phyloP scores from a whole-genome alignment of 208 protist species.

The Crithidia sp. region DNA sequence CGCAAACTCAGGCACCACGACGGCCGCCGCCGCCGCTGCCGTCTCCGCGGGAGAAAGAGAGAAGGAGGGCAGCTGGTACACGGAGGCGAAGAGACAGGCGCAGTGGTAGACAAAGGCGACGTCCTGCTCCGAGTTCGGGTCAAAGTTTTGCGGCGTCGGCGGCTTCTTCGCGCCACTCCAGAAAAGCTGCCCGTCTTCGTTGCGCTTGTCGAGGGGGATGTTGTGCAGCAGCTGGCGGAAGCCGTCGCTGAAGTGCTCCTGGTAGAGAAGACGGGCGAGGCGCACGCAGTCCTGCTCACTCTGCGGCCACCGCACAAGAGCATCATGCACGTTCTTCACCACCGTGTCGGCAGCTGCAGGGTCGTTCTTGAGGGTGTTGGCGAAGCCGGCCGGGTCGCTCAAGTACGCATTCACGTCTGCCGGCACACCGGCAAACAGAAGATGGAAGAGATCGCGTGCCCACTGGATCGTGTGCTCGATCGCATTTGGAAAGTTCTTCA shows the following conservation, averaged over 20 bases:
- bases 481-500: conserved; percentile 99
- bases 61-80: conserved; percentile 65
- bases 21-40: conserved; percentile 40
- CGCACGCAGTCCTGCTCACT: conserved; percentile 95
- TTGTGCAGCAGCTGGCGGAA: conserved; percentile 98
- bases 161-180: conserved; percentile 93
- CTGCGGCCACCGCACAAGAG: conserved; percentile 76
- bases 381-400: conserved; percentile 64
- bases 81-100: conserved; percentile 65
- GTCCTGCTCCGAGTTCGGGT: conserved; percentile 47
- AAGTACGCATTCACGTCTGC: conserved; percentile 91
- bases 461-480: conserved; percentile 99
- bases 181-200: conserved; percentile 89
- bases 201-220: conserved; percentile 97
- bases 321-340: conserved; percentile 74
- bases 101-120: conserved; percentile 86
- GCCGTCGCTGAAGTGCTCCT: conserved; percentile 95
- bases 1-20: conserved; percentile 65
- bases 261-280: conserved; percentile 94
- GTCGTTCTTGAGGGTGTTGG: conserved; percentile 67
- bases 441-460: conserved; percentile 92
- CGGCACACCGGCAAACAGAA: conserved; percentile 79
- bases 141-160: conserved; percentile 82
- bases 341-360: conserved; percentile 64
- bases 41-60: conserved; percentile 50